Evolutionary conservation across 2,329 filamentous ascomycete genomes (phyloP).

Genomic region (Alternaria triticimaculans): DNA sequence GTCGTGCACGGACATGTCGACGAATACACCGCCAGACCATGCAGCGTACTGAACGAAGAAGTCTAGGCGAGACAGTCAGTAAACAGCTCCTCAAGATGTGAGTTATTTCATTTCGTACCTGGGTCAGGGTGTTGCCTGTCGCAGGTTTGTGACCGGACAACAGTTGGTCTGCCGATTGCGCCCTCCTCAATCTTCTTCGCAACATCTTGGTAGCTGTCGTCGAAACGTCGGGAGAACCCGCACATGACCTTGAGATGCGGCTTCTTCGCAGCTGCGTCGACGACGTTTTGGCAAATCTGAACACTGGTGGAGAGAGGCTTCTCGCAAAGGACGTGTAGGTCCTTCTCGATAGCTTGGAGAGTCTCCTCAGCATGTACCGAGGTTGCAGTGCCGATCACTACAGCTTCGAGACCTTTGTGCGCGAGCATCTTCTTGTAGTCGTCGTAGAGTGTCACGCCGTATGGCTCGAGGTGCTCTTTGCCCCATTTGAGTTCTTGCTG

Average conservation of each 20-base stretch:
- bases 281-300: constrained; percentile 37
- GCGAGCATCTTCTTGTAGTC: constrained; percentile 58
- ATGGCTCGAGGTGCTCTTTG: constrained; percentile 51
- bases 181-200: constrained; percentile 45
- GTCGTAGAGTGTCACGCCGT: constrained; percentile 55
- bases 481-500: constrained; percentile 55
- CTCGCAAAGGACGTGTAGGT: constrained; percentile 48
- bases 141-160: constrained; percentile 53
- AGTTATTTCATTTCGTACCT: background rate
- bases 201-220: constrained; percentile 52
- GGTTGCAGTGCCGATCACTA: constrained; percentile 48
- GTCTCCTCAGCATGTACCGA: constrained; percentile 47
- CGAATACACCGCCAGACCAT: constrained; percentile 53
- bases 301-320: constrained; percentile 49
- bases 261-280: constrained; percentile 45
- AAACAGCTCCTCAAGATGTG: fast-evolving
- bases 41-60: constrained; percentile 54
- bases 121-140: constrained; percentile 45
- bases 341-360: constrained; percentile 43
- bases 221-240: constrained; percentile 56
- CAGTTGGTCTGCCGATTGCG: constrained; percentile 49
- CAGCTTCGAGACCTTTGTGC: constrained; percentile 51
- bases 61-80: constrained; percentile 35
- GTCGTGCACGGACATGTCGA: constrained; percentile 55
- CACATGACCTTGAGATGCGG: constrained; percentile 53